A percentile compares a stretch with the other conserved stretches of the same genome.
These are phyloP conservation scores for Tilletia caries DNA, from an alignment of 1,284 basidiomycete genomes.

Conservation along the genomic window DNA sequence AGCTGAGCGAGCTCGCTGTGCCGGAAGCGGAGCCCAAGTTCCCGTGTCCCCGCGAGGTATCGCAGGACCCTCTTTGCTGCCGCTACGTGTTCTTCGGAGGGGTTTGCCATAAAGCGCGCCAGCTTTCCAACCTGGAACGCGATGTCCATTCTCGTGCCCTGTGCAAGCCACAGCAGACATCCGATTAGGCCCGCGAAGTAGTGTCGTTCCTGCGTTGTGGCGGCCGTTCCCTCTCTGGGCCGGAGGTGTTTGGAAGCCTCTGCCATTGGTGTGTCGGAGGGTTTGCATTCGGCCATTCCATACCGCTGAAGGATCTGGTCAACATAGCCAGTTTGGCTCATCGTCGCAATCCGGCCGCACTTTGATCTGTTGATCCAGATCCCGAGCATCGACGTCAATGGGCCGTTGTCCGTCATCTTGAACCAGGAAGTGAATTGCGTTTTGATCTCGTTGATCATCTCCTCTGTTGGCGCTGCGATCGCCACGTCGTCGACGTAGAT, in stretches of 20 bases:
- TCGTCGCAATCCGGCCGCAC: not conserved
- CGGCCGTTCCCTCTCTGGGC: not conserved
- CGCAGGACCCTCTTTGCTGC: not conserved
- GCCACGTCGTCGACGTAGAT: not conserved
- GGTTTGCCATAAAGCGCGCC: not conserved
- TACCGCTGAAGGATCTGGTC: not conserved
- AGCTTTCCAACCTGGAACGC: not conserved
- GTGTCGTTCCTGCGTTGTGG: not conserved
- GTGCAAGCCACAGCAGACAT: not conserved
- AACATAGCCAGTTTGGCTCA: not conserved
- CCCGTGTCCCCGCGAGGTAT: not conserved
- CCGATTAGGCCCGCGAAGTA: not conserved
- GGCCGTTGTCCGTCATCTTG: not conserved
- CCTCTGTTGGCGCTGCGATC: not conserved
- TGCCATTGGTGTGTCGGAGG: not conserved
- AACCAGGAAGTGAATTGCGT: not conserved
- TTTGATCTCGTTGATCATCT: not conserved
- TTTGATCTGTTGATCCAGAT: not conserved
- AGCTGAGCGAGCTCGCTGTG: not conserved
- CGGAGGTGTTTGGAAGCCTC: not conserved
- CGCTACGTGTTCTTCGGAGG: not conserved
- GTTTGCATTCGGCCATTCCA: not conserved
- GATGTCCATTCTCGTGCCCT: not conserved
- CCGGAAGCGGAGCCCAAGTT: not conserved
- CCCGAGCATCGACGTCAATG: not conserved